Percentiles rank a stretch among this genome's conserved stretches.
phyloP scores from a whole-genome alignment of 257 asterid genomes.

The Prunella vulgaris region DNA sequence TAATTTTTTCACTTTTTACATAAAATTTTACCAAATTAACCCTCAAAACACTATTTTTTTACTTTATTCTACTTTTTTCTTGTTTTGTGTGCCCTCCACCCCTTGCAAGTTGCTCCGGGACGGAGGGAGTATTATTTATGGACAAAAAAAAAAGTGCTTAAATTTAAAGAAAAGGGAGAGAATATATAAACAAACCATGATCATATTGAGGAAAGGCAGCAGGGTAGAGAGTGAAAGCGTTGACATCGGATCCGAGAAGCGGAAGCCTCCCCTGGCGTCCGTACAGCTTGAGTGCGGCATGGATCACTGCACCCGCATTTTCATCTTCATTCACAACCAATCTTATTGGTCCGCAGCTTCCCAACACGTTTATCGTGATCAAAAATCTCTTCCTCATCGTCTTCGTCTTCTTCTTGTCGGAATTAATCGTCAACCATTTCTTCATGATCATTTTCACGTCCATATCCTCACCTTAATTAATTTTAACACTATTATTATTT shows the following conservation, averaged over 20 bases:
- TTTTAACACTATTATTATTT: neutral
- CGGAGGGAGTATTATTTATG: too few relatives aligned
- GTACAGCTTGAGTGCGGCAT: slow-evolving; percentile 38
- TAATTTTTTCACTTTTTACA: too few relatives aligned
- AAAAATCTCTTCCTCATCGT: slow-evolving; percentile 24
- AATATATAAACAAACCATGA: too few relatives aligned
- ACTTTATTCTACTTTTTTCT: too few relatives aligned
- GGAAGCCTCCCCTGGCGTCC: slow-evolving; percentile 61
- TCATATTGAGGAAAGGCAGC: slow-evolving; percentile 34
- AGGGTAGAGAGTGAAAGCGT: slow-evolving; percentile 42
- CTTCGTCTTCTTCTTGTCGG: neutral
- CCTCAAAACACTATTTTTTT: too few relatives aligned
- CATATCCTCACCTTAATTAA: neutral
- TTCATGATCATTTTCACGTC: neutral
- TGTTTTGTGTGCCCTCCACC: too few relatives aligned
- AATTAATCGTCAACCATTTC: neutral
- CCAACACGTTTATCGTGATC: slow-evolving; percentile 43
- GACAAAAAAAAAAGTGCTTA: too few relatives aligned
- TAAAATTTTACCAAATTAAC: too few relatives aligned
- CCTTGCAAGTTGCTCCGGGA: too few relatives aligned
- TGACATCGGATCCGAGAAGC: slow-evolving; percentile 31
- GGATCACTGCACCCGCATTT: slow-evolving; percentile 36
- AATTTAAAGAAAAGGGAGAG: too few relatives aligned
- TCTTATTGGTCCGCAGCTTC: slow-evolving; percentile 63
- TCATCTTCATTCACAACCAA: slow-evolving; percentile 46